Percentiles rank a stretch among this genome's conserved stretches.
Evolutionary conservation across 1,139 yeast species (phyloP).

Genomic region (Protomyces pachydermus): DNA sequence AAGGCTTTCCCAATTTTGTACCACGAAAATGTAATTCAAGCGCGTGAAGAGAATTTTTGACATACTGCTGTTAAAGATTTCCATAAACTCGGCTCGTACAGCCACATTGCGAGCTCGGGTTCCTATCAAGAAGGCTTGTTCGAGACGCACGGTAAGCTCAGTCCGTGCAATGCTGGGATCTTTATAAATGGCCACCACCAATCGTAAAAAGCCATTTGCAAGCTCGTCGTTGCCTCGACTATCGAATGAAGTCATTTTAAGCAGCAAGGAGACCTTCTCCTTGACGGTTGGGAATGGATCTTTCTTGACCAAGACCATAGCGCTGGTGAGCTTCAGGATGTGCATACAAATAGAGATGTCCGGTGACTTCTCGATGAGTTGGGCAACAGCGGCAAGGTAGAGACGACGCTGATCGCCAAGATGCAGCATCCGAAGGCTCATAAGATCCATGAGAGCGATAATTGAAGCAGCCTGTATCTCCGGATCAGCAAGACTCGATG

Average conservation of each 20-base stretch:
- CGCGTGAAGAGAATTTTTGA: slow-evolving; percentile 77
- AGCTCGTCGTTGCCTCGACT: slow-evolving; percentile 76
- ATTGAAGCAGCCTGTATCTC: slow-evolving; percentile 17
- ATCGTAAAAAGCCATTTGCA: slow-evolving; percentile 75
- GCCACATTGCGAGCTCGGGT: slow-evolving; percentile 75
- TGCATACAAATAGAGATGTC: slow-evolving; percentile 70
- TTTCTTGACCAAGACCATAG: slow-evolving; percentile 81
- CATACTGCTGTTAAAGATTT: slow-evolving; percentile 69
- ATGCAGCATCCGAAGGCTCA: slow-evolving; percentile 72
- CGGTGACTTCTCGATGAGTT: slow-evolving; percentile 79
- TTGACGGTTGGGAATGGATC: slow-evolving; percentile 91
- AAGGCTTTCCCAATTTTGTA: slow-evolving; percentile 93
- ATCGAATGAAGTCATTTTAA: slow-evolving; percentile 93
- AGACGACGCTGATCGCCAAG: slow-evolving; percentile 91
- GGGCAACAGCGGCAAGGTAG: slow-evolving; percentile 78
- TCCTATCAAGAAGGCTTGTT: slow-evolving; percentile 93
- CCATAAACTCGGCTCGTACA: slow-evolving; percentile 74
- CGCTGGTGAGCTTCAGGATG: slow-evolving; percentile 71
- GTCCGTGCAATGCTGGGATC: slow-evolving; percentile 74
- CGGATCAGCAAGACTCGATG: slow-evolving; percentile 29
- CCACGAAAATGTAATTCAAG: slow-evolving; percentile 75
- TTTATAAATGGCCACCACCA: slow-evolving; percentile 82
- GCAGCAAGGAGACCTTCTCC: slow-evolving; percentile 89
- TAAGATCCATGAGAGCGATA: slow-evolving; percentile 69
- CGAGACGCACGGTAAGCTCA: slow-evolving; percentile 91